These are phyloP conservation scores for Fusarium sp. DNA, from an alignment of 2,329 filamentous ascomycete genomes.

Conservation along the genomic window DNA sequence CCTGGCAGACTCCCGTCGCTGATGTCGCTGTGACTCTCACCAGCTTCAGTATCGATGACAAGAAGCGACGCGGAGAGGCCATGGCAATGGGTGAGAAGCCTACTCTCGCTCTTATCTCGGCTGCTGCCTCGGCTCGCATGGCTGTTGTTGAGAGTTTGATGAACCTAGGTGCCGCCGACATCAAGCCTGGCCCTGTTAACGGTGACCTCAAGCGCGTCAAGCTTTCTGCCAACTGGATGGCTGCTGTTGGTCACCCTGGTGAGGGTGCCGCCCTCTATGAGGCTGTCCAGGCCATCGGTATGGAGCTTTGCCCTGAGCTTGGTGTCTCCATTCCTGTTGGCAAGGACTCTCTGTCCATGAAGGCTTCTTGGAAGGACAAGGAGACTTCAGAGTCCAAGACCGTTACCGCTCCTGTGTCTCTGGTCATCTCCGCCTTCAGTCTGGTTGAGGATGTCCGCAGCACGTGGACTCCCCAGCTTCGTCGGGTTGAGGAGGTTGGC, in stretches of 20 bases:
- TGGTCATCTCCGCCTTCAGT: conserved; percentile 91
- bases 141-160: conserved; percentile 93
- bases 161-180: conserved; percentile 85
- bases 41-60: conserved; percentile 74
- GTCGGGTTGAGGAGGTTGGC: conserved; percentile 85
- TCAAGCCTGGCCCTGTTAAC: conserved; percentile 55
- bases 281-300: conserved; percentile 90
- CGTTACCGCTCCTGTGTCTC: conserved; percentile 90
- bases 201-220: conserved; percentile 83
- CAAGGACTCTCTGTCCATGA: conserved; percentile 99
- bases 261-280: conserved; percentile 94
- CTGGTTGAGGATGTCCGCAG: conserved; percentile 83
- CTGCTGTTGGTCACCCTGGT: conserved; percentile 90
- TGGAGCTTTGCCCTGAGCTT: conserved; percentile 91
- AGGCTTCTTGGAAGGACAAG: conserved; percentile 90
- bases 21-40: conserved; percentile 94
- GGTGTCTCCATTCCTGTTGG: conserved; percentile 95
- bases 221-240: conserved; percentile 99
- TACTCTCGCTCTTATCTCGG: conserved; percentile 87
- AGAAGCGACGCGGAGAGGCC: conserved; percentile 86
- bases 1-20: conserved; percentile 94
- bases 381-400: conserved; percentile 77
- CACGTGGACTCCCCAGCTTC: conserved; percentile 94
- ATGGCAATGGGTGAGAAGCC: conserved; percentile 98
- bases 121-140: conserved; percentile 93